Percentiles rank a stretch among this genome's conserved stretches.
phyloP scores from a whole-genome alignment of 305 asterid species.

The Fraxinus ornus region DNA sequence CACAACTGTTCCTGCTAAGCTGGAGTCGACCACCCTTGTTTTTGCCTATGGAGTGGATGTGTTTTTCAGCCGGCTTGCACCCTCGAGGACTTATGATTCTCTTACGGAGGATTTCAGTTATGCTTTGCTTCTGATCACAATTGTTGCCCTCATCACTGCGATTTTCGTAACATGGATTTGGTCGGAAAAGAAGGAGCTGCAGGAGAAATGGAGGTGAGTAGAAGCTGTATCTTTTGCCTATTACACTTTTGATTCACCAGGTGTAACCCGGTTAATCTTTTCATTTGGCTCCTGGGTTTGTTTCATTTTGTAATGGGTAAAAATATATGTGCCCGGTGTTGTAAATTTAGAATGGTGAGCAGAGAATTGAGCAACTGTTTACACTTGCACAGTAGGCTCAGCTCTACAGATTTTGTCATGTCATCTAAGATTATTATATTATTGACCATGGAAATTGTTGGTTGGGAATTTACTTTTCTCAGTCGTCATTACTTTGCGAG shows the following conservation, averaged over 20 bases:
- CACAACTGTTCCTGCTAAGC: conserved; percentile 71
- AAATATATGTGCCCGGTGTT: background rate
- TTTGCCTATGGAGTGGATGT: conserved; percentile 92
- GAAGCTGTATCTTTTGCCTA: conserved; percentile 9
- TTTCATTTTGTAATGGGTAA: background rate
- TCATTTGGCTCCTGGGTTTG: background rate
- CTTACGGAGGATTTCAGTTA: conserved; percentile 96
- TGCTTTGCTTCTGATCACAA: conserved; percentile 78
- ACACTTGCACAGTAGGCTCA: background rate
- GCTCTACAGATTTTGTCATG: background rate
- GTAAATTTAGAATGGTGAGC: background rate
- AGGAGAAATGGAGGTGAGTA: conserved; percentile 91
- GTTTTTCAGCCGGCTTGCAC: conserved; percentile 86
- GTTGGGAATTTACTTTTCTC: background rate
- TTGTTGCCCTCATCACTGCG: conserved; percentile 71
- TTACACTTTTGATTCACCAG: conserved; percentile 4
- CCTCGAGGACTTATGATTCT: conserved; percentile 90
- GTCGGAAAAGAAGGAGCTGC: conserved; percentile 92
- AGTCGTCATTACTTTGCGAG: background rate
- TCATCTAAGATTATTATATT: background rate
- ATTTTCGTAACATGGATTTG: conserved; percentile 83
- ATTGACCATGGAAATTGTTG: background rate
- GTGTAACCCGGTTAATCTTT: background rate
- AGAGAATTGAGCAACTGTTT: background rate
- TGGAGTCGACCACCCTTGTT: conserved; percentile 91